These are phyloP conservation scores for Tetradesmus obliquus DNA, from an alignment of 139 green algal genomes.

Conservation along the genomic window DNA sequence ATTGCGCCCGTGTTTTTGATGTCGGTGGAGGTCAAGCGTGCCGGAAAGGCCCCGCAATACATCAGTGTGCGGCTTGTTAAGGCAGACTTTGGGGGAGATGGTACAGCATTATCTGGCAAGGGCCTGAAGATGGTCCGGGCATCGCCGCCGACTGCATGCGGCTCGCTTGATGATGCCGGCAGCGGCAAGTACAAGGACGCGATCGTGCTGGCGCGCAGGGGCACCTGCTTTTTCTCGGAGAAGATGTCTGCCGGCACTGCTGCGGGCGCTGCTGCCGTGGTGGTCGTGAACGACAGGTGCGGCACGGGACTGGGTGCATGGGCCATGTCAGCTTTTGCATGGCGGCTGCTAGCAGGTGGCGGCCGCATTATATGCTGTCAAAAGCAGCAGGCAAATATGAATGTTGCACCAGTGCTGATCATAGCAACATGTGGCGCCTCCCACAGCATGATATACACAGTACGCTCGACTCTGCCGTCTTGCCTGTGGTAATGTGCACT, in stretches of 20 bases:
- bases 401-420: too few species aligned
- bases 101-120: neutral
- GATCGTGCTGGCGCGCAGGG: constrained; percentile 73
- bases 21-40: neutral
- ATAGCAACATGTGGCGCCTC: too few species aligned
- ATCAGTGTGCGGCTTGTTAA: constrained; percentile 30
- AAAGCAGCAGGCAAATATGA: neutral
- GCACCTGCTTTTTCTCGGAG: constrained; percentile 75
- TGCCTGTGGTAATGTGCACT: too few species aligned
- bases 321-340: neutral
- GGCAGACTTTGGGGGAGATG: constrained; percentile 31
- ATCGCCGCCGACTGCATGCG: constrained; percentile 20
- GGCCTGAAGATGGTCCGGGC: constrained; percentile 45
- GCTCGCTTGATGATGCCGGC: neutral
- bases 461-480: too few species aligned
- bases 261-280: constrained; percentile 72
- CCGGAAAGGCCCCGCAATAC: neutral
- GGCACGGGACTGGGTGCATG: neutral
- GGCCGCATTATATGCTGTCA: neutral
- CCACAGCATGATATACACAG: too few species aligned
- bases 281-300: constrained; percentile 81
- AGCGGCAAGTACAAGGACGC: neutral
- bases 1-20: constrained; percentile 31
- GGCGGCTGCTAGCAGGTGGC: neutral
- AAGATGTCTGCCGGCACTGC: constrained; percentile 71